Percentiles rank a stretch among this genome's conserved stretches.
These are phyloP conservation scores for Moricandia arvensis DNA, from an alignment of 345 rosid genomes.

Conservation along the genomic window DNA sequence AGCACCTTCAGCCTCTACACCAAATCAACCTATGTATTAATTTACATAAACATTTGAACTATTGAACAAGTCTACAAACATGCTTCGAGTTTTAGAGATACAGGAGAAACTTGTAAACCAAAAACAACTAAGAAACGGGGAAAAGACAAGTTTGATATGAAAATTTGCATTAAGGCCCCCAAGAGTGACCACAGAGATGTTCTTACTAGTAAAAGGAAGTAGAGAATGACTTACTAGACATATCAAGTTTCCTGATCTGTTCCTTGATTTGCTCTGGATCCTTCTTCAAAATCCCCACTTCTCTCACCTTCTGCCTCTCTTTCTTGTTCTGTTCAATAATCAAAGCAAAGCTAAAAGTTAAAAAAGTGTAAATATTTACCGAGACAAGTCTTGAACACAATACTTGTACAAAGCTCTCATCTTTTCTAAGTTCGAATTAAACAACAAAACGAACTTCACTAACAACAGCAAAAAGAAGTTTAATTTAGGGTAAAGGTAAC, in stretches of 20 bases:
- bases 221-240: slow-evolving; percentile 66
- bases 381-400: neutral
- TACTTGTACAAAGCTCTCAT: too few species aligned
- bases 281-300: slow-evolving; percentile 95
- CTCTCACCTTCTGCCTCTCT: slow-evolving; percentile 97
- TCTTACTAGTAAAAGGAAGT: neutral
- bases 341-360: neutral
- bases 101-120: neutral
- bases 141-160: neutral
- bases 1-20: slow-evolving; percentile 98
- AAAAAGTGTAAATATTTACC: neutral
- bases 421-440: neutral
- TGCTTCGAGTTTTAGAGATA: neutral
- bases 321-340: slow-evolving; percentile 75
- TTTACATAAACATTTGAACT: slow-evolving; percentile 7
- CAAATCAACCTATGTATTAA: slow-evolving; percentile 27
- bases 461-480: neutral
- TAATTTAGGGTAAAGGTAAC: neutral
- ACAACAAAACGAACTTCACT: neutral
- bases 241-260: slow-evolving; percentile 86
- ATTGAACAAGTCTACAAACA: neutral
- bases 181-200: neutral
- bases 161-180: neutral
- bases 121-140: neutral
- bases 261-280: slow-evolving; percentile 90